Evolutionary conservation across 495 filamentous ascomycete species (phyloP), one percentile per base, ranked within the genome.

Genomic region (Cercophora scortea): DNA sequence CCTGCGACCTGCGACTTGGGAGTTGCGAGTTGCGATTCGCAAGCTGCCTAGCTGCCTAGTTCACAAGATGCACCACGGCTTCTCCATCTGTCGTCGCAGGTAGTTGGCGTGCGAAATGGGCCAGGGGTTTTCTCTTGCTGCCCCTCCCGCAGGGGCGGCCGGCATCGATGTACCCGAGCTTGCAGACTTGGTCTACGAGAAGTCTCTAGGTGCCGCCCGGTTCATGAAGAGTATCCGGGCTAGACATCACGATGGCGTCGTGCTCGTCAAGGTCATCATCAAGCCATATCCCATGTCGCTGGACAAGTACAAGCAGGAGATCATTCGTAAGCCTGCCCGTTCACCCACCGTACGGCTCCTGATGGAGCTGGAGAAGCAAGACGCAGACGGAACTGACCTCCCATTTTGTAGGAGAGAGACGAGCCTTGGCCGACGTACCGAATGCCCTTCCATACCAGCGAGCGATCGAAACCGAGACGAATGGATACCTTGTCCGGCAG

Each of bases 191-290:
- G 78, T 81, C 32, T 96, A 96, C 75, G 93, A 99, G 68, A 91
- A 86, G 69, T 88, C 90, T 13, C 83, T 97, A 62, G 94, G 93
- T 44, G 86, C 84, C 50, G 90, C 89, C n/a, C 81, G 93, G 32
- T 96, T 99, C 63, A 92, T 97, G 84, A 97, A 97, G 70, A 92
- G 86, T 57, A 90, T 97, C 56, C 81, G 91, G 53, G 94, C 94
- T 15, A 77, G 90, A 45, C 86, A 94, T 64, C 84, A 84, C 45
- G 86, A 95, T 77, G 93, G 94, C 45, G 72, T 95, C 15, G 90
- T 93, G 17, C 83, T 96, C 49, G 89, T 90, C 61, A 97, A 96
- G 71, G 84, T 95, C 12, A 85, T 95, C 50, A 86, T 96, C 72
- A 99, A 97, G 65, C 90, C 92, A 12, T 94, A 79, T 55, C 79